These are phyloP conservation scores for Luffa acutangula DNA, from an alignment of 306 rosid species.

Conservation along the genomic window DNA sequence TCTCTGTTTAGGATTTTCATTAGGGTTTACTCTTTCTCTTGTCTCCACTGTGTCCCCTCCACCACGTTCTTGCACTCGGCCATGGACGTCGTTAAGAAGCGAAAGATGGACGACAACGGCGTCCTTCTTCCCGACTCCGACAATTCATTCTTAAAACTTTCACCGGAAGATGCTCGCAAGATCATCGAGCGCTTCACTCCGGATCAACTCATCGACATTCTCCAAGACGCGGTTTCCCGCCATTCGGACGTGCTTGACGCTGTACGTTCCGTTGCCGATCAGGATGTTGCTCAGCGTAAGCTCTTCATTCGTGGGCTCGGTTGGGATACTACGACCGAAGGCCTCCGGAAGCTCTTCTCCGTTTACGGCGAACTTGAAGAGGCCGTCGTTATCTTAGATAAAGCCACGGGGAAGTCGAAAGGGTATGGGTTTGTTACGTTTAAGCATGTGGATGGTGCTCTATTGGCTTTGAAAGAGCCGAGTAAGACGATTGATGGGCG, in stretches of 20 bases:
- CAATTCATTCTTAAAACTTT: conserved; percentile 15
- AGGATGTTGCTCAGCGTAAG: conserved; percentile 74
- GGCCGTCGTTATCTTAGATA: conserved; percentile 81
- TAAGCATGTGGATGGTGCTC: conserved; percentile 71
- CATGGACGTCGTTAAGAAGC: conserved; percentile 76
- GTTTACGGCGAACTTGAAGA: conserved; percentile 84
- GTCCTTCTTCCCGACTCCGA: conserved; percentile 18
- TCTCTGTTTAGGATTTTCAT: background rate
- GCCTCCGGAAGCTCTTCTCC: conserved; percentile 79
- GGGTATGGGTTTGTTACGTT: conserved; percentile 91
- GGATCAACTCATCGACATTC: conserved; percentile 61
- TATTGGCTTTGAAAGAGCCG: conserved; percentile 77
- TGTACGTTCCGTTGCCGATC: conserved; percentile 54
- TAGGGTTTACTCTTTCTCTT: background rate
- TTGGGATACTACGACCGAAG: conserved; percentile 87
- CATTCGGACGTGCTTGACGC: conserved; percentile 69
- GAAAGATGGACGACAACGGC: conserved; percentile 86
- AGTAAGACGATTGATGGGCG: conserved; percentile 93
- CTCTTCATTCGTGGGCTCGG: conserved; percentile 91
- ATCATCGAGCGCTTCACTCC: conserved; percentile 59
- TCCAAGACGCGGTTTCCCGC: conserved; percentile 52
- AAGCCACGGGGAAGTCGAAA: conserved; percentile 70
- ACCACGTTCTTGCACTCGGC: background rate
- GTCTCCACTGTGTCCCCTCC: background rate
- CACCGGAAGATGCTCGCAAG: conserved; percentile 59